A percentile compares a stretch with the other conserved stretches of the same genome.
Evolutionary conservation across 345 rosid genomes (phyloP).

Genomic region (Excoecaria agallocha): DNA sequence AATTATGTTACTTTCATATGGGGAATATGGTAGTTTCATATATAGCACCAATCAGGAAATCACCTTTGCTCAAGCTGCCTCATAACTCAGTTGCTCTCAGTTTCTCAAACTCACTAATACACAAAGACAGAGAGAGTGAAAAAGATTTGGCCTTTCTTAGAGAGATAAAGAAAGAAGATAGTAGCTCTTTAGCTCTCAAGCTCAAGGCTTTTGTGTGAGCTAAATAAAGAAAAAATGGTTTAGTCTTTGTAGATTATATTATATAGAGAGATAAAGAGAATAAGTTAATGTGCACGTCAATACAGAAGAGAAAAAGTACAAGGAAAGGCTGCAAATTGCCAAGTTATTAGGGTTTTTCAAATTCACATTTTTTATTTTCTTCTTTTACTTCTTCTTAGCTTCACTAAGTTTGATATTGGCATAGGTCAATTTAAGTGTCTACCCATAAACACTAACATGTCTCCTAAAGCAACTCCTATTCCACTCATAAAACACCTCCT

Average conservation of each 20-base stretch:
- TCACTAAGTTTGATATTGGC: slow-evolving; percentile 9
- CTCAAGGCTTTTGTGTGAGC: neutral
- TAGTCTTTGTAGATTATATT: too few relatives aligned
- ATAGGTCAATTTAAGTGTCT: slow-evolving; percentile 28
- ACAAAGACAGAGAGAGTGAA: neutral
- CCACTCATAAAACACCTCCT: neutral
- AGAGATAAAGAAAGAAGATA: neutral
- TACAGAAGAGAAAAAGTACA: slow-evolving; percentile 11
- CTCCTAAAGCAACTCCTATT: slow-evolving; percentile 29
- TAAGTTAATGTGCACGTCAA: slow-evolving; percentile 18
- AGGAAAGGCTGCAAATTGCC: slow-evolving; percentile 32
- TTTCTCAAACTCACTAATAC: neutral
- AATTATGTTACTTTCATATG: slow-evolving; percentile 2
- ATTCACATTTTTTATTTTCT: slow-evolving; percentile 17
- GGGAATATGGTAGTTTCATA: slow-evolving; percentile 23
- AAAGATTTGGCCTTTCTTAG: neutral
- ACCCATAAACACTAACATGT: slow-evolving; percentile 51
- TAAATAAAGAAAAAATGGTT: slow-evolving; percentile 1
- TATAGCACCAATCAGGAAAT: neutral
- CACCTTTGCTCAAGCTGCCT: slow-evolving; percentile 27
- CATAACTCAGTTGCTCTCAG: slow-evolving; percentile 18
- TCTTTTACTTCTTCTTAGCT: neutral
- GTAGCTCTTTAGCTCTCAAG: neutral
- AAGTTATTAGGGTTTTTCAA: slow-evolving; percentile 38
- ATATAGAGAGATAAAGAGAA: neutral